Evolutionary conservation across 768 basidiomycete species (phyloP).

Genomic region (Russula sp.): DNA sequence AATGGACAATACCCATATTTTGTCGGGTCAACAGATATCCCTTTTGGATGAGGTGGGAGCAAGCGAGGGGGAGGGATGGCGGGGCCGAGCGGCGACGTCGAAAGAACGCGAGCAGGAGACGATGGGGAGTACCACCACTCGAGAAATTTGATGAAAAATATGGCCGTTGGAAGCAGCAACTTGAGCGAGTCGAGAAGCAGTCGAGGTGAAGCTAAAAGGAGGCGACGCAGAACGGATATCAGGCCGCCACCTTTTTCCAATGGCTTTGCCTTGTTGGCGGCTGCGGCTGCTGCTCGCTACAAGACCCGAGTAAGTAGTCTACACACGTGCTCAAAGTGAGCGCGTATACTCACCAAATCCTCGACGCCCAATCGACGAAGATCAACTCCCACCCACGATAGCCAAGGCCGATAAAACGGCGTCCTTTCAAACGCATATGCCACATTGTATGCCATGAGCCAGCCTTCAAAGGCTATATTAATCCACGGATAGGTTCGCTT

Average conservation of each 20-base stretch:
- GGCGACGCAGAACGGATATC: constrained; percentile 39
- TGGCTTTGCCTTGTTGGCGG: constrained; percentile 20
- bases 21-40: constrained; percentile 53
- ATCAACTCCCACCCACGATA: constrained; percentile 78
- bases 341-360: constrained; percentile 56
- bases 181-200: constrained; percentile 72
- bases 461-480: constrained; percentile 72
- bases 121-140: constrained; percentile 99
- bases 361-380: constrained; percentile 72
- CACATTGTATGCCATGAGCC: constrained; percentile 78
- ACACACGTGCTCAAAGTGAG: neutral
- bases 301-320: constrained; percentile 10
- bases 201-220: constrained; percentile 51
- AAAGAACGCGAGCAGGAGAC: constrained; percentile 74
- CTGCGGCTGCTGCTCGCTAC: constrained; percentile 28
- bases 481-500: constrained; percentile 77
- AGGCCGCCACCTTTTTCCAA: constrained; percentile 34
- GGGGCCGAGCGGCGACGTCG: constrained; percentile 56
- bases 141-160: constrained; percentile 93
- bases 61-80: constrained; percentile 72
- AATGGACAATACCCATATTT: constrained; percentile 83
- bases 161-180: constrained; percentile 75
- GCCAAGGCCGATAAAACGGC: constrained; percentile 86
- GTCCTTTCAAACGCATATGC: constrained; percentile 87
- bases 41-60: constrained; percentile 67